Base-by-base conservation (phyloP, 169 alveolate species). In the Plasmodium vivax region DNA sequence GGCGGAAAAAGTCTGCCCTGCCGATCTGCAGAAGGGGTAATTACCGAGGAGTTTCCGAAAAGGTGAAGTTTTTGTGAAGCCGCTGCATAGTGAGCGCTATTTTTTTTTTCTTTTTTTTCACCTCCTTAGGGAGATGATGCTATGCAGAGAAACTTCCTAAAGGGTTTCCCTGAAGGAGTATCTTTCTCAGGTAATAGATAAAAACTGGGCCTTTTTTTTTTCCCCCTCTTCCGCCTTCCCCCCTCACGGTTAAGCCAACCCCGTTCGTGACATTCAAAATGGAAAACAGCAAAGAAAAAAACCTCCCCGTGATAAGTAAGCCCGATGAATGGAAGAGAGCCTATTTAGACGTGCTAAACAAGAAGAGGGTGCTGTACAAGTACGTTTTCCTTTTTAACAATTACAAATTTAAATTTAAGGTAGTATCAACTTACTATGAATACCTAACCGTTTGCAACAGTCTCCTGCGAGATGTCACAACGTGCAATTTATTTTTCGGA, bases 391-490 rank as follows among this genome's bases (percentile, higher is more conserved):
- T 32, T 75, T 77, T 75, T 54, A 87, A 87, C 72, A 87, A 87
- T 77, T 87, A 87, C 62, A 87, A 77, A 32, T 87, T 87, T 77
- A 87, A 87, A 77, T 87, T 87, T 87, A 87, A 87, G 81, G 68
- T 87, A 19, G 16, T 87, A n/a, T 87, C 93, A 4, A 87, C 93
- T 12, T 87, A 87, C 72, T 87, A 87, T 87, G 93, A 87, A 87
- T 87, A 87, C 71, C 82, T 87, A 87, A 87, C 82, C 43, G 41
- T 87, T 51, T 87, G 93, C 47, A 87, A 87, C 68, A 75, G 32
- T n/a, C 43, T 87, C 45, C 72, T 87, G 71, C 43, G 87, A 38
- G 93, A 77, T 87, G 93, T 87, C 27, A 87, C 93, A 54, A 56
- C 88, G n/a, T 87, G 93, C 72, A 87, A 87, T 58, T 51, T 87